Percentiles rank a stretch among this genome's conserved stretches.
Conservation (phyloP, 2,329 filamentous ascomycete species). For the Pyricularia sp. region DNA sequence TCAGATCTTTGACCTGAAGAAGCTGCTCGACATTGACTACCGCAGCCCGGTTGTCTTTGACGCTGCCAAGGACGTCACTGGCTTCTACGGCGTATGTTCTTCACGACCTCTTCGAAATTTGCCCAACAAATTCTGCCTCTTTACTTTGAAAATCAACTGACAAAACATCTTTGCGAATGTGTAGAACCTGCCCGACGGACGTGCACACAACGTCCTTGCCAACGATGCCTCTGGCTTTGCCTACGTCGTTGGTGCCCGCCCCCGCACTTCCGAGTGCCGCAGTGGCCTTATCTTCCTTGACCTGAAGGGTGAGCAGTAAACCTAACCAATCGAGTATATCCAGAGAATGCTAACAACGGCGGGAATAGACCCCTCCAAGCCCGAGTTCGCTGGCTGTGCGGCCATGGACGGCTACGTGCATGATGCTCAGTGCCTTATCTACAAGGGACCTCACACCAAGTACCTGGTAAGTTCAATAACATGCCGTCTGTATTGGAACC, state of each 20-base stretch:
- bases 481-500: background rate
- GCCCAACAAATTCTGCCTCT: background rate
- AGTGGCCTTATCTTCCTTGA: slow-evolving; percentile 51
- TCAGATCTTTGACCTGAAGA: slow-evolving; percentile 55
- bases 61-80: background rate
- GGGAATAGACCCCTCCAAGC: slow-evolving; percentile 35
- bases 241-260: slow-evolving; percentile 30
- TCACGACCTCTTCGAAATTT: background rate
- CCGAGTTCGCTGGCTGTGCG: slow-evolving; percentile 43
- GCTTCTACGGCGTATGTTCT: background rate
- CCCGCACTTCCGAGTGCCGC: slow-evolving; percentile 32
- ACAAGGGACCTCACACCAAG: slow-evolving; percentile 37
- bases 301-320: slow-evolving; percentile 22
- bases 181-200: slow-evolving; percentile 4
- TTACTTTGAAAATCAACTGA: background rate
- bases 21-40: slow-evolving; percentile 22
- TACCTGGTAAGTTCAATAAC: slow-evolving; percentile 19
- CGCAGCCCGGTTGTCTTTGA: background rate
- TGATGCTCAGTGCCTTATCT: slow-evolving; percentile 49
- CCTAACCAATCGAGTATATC: background rate
- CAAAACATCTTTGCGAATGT: background rate
- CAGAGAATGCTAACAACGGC: background rate
- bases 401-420: slow-evolving; percentile 49
- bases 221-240: slow-evolving; percentile 26
- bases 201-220: slow-evolving; percentile 7